Evolutionary conservation across 1,139 yeast genomes (phyloP), one percentile per base, ranked within the genome.

Genomic region (Lodderomyces jiufengensis): DNA sequence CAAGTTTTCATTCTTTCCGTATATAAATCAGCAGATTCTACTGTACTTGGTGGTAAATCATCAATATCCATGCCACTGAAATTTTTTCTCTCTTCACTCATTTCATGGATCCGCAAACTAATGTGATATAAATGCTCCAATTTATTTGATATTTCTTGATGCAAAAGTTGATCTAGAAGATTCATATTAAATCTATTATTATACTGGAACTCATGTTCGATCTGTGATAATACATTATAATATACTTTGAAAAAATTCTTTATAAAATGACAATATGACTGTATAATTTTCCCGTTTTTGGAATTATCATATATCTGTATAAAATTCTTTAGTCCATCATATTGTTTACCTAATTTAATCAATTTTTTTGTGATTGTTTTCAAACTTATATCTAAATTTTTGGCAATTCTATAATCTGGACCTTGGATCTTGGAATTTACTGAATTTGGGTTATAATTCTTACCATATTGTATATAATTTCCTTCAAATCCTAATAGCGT

Each of bases 401-500:
- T 81, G 27, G 84, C 82, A 21, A 86, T 73, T 45, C 78, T 73
- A 57, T 73, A 88, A 41, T 84, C 92, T 1, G 95, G 94, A 0
- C 95, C 95, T 12, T 55, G 56, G 4, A 83, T 61, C 31, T 73
- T 52, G 9, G 58, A 49, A 6, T 52, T 53, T 3, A 54, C 41
- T 13, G 60, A 55, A 0, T 44, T 36, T 0, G 78, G 76, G 49
- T 80, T 76, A 49, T 75, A 85, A 21, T 69, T 66, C 34, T 78
- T 84, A 30, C 81, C 71, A 51, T 75, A 85, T 31, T 90, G 66
- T 20, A 92, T 77, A 48, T 83, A 87, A 24, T 70, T 68, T 0
- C 97, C 97, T 54, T 88, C 95, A 29, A 76, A 63, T 1, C 97
- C 97, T 34, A 80, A 49, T 18, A 92, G 58, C 2, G 84, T 80